A percentile compares a stretch with the other conserved stretches of the same genome.
phyloP scores from a whole-genome alignment of 1,284 basidiomycete species.

The Tetrapyrgos nigripes region DNA sequence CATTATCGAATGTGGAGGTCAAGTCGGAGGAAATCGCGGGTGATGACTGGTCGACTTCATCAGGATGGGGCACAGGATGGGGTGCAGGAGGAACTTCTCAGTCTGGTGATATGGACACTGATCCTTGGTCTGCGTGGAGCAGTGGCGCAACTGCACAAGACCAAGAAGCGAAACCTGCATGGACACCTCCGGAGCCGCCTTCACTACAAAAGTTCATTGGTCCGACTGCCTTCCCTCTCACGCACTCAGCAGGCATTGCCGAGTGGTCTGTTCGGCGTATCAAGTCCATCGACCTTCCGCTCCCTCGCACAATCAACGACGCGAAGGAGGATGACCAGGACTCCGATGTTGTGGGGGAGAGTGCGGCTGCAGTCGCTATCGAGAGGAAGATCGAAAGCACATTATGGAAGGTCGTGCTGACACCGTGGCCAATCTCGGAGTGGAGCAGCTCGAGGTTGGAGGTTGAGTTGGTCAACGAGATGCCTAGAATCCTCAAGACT shows the following conservation, averaged over 20 bases:
- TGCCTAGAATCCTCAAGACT: slow-evolving; percentile 1
- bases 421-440: slow-evolving; percentile 10
- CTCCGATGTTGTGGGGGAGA: neutral
- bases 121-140: no score
- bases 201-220: slow-evolving; percentile 42
- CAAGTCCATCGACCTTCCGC: slow-evolving; percentile 36
- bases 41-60: neutral
- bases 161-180: neutral
- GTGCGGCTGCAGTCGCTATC: neutral
- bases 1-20: neutral
- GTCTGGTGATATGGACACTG: no score
- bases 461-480: neutral
- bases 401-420: slow-evolving; percentile 12
- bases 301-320: neutral
- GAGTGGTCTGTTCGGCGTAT: slow-evolving; percentile 59
- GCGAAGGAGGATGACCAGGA: neutral
- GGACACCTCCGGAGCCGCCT: slow-evolving; percentile 1
- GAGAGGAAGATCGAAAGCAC: neutral
- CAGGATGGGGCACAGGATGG: neutral
- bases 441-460: neutral
- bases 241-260: slow-evolving; percentile 57
- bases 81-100: no score
- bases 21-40: neutral
- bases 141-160: neutral
- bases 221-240: slow-evolving; percentile 46